These are phyloP conservation scores for Fusarium buxicola DNA, from an alignment of 2,329 filamentous ascomycete genomes.

Conservation along the genomic window DNA sequence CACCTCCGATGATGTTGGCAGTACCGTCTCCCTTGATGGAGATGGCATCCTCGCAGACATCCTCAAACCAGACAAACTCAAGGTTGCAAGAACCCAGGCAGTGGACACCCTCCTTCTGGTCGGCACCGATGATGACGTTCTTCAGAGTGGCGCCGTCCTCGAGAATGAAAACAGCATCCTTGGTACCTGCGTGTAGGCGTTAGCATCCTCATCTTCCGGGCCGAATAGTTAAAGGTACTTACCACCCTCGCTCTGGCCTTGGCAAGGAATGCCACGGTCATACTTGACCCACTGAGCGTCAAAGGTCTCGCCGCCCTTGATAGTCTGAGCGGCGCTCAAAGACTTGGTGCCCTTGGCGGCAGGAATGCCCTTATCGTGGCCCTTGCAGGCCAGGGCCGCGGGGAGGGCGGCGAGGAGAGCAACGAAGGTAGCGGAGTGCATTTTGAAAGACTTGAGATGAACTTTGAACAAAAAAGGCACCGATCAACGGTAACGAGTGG, in stretches of 20 bases:
- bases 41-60: conserved; percentile 56
- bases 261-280: conserved; percentile 56
- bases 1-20: conserved; percentile 56
- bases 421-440: conserved; percentile 34
- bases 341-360: conserved; percentile 40
- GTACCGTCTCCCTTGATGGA: conserved; percentile 51
- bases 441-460: conserved; percentile 20
- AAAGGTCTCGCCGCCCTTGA: conserved; percentile 43
- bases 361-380: conserved; percentile 44
- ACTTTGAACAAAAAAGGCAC: conserved; percentile 9
- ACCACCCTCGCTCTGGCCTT: conserved; percentile 56
- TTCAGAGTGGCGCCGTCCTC: conserved; percentile 55
- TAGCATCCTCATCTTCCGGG: not conserved
- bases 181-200: conserved; percentile 16
- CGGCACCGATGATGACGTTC: conserved; percentile 59
- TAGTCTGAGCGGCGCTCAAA: conserved; percentile 47
- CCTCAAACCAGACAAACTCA: conserved; percentile 60
- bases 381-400: conserved; percentile 48
- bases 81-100: conserved; percentile 57
- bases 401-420: conserved; percentile 35
- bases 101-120: conserved; percentile 59
- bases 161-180: conserved; percentile 56
- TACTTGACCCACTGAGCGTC: conserved; percentile 50
- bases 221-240: conserved; percentile 27
- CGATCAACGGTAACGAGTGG: conserved; percentile 21